Evolutionary conservation across 108 stramenopile genomes (phyloP), one percentile per base, ranked within the genome.

Genomic region (Nannochloropsis salina): DNA sequence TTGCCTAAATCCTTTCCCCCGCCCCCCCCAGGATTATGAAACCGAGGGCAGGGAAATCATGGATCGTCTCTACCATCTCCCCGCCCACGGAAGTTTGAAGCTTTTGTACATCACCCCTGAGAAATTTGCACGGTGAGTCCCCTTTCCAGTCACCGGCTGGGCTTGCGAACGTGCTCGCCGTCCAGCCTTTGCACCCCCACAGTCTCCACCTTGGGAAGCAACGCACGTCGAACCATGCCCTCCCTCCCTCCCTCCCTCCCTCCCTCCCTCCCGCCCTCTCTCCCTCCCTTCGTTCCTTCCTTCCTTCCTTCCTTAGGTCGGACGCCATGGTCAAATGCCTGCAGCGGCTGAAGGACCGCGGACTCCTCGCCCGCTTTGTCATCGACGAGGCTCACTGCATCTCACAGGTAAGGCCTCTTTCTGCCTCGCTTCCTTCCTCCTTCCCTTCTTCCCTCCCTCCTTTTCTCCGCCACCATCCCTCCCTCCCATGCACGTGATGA

Each of bases 71-170:
- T 4, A 40, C 44, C 43, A 41, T 9, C 83, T 84, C 10, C 6
- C 92, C 6, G 89, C 93, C 80, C 93, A 95, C 86, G 95, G 92
- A 31, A 95, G 95, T 8, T 87, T 98, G 87, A 97, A 97, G 86
- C 90, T 99, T 20, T 92, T 99, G 43, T 99, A 99, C 88, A 89
- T 99, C 83, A 99, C 99, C 22, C 99, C 99, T 1, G 99, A 99
- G 88, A 98, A 97, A 88, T 87, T 97, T 51, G 86, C 91, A 51
- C 47, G 47, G 47, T 51, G 12, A 9, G 47, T 51, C n/a, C n/a
- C n/a, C n/a, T n/a, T n/a, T n/a, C n/a, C n/a, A n/a, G n/a, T n/a
- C n/a, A n/a, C n/a, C n/a, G n/a, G n/a, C n/a, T n/a, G n/a, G n/a
- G n/a, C n/a, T n/a, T n/a, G n/a, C n/a, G n/a, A n/a, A n/a, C n/a